phyloP scores from a whole-genome alignment of 345 rosid genomes.

The Alliaria petiolata region DNA sequence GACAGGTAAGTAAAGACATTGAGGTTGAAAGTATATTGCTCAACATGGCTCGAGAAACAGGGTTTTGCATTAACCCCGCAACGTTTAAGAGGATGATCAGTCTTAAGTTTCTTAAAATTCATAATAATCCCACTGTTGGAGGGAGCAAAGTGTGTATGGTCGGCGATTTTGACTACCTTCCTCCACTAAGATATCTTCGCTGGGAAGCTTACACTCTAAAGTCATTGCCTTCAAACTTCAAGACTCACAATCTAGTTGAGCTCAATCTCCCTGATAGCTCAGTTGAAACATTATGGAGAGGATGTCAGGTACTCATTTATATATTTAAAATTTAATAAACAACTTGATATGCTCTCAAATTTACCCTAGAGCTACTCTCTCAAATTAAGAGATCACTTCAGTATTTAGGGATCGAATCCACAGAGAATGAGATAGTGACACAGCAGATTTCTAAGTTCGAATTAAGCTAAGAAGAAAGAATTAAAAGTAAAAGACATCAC shows the following conservation, averaged over 20 bases:
- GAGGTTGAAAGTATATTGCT: constrained; percentile 11
- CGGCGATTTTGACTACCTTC: constrained; percentile 1
- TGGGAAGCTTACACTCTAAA: constrained; percentile 17
- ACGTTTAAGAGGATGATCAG: not conserved
- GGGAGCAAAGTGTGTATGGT: constrained; percentile 3
- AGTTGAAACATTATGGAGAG: constrained; percentile 17
- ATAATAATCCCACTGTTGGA: not conserved
- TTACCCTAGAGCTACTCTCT: too few relatives aligned
- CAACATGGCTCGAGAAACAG: constrained; percentile 16
- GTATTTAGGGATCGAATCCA: too few relatives aligned
- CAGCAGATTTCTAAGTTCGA: too few relatives aligned
- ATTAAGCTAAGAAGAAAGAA: too few relatives aligned
- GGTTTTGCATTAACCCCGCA: not conserved
- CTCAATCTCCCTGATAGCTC: constrained; percentile 15
- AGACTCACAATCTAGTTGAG: constrained; percentile 12
- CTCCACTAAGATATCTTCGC: constrained; percentile 18
- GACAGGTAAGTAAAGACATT: constrained; percentile 11
- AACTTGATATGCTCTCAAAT: too few relatives aligned
- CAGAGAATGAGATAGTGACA: too few relatives aligned
- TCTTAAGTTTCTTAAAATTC: constrained; percentile 17
- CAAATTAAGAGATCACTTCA: too few relatives aligned
- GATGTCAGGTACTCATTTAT: constrained; percentile 17
- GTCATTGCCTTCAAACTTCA: constrained; percentile 13
- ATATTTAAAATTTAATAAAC: too few relatives aligned
- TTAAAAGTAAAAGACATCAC: too few relatives aligned